Base-by-base conservation (phyloP, 179 eudicot genomes). In the Nepenthes alata region DNA sequence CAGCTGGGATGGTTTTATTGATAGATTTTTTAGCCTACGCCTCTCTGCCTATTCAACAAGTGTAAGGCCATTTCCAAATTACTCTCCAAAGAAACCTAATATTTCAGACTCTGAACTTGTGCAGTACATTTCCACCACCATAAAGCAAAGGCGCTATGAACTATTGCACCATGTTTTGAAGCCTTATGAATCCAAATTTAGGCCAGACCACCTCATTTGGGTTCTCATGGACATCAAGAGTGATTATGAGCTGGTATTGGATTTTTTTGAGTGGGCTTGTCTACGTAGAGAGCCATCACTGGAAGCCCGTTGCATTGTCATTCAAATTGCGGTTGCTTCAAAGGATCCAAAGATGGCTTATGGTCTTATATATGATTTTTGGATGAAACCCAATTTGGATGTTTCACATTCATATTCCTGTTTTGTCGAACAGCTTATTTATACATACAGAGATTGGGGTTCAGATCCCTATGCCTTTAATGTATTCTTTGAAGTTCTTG, bases 391-490 rank as follows among this genome's bases (percentile, higher is more conserved):
- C 41, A 67, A 70, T 72, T 39, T 71, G 58, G 89, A 80, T 65
- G 59, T 79, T 67, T 53, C 63, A 51, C 57, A 76, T 69, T 73
- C 83, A 9, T 83, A 80, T 64, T 64, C 81, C 57, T 74, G 65
- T 60, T 81, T 89, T 70, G 73, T 78, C 62, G 91, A 89, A 54
- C 78, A 70, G 65, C 61, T 89, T 75, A 80, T 86, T 64, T 89
- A 91, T 68, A 89, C 96, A 14, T 83, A 81, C 69, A 91, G 89
- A 76, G 87, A 78, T 54, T 91, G 98, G 98, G 89, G 98, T 65
- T 81, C 87, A 12, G 68, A 81, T 75, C 87, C 96, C 63, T 67
- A 39, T 50, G 95, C 81, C 39, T 91, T 91, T 78, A 86, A 91
- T 82, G 60, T 91, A 65, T 85, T 89, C 72, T 91, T 91, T 68